Percentiles rank a stretch among this genome's conserved stretches.
phyloP scores from a whole-genome alignment of 202 grass and related monocot species.

The Elaeis oleifera region DNA sequence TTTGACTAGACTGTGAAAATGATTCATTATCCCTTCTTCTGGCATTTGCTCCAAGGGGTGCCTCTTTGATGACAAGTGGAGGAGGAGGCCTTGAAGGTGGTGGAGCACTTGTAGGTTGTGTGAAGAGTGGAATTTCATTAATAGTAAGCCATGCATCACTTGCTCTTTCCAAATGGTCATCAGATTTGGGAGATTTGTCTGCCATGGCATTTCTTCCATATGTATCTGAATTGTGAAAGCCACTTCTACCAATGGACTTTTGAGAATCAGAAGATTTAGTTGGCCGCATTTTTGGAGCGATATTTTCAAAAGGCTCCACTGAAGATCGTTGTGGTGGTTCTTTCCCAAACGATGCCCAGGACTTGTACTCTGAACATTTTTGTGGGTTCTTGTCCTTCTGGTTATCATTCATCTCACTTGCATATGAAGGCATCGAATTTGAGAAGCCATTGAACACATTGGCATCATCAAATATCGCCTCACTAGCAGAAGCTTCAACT shows the following conservation, averaged over 20 bases:
- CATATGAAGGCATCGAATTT: conserved; percentile 45
- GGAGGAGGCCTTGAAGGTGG: conserved; percentile 79
- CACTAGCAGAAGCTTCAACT: conserved; percentile 29
- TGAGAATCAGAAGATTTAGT: conserved; percentile 46
- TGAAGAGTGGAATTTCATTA: conserved; percentile 93
- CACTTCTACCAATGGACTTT: conserved; percentile 21
- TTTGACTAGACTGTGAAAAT: conserved; percentile 35
- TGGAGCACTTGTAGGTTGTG: conserved; percentile 66
- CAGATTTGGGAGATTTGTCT: conserved; percentile 52
- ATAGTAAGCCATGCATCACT: conserved; percentile 91
- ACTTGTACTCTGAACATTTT: conserved; percentile 36
- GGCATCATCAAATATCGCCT: conserved; percentile 38
- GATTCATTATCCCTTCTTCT: conserved; percentile 31
- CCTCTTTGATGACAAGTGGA: conserved; percentile 39
- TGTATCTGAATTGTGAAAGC: conserved; percentile 33
- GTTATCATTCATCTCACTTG: conserved; percentile 40
- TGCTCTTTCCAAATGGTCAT: conserved; percentile 41
- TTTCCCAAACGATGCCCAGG: conserved; percentile 36
- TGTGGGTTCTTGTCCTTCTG: conserved; percentile 26
- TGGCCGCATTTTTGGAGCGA: conserved; percentile 33
- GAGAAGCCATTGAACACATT: conserved; percentile 39
- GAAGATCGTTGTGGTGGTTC: conserved; percentile 35
- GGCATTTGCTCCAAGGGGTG: conserved; percentile 14
- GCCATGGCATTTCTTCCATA: conserved; percentile 32
- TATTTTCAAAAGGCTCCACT: conserved; percentile 41